These are phyloP conservation scores for Capsicum chinense DNA, from an alignment of 257 asterid genomes.

Conservation along the genomic window DNA sequence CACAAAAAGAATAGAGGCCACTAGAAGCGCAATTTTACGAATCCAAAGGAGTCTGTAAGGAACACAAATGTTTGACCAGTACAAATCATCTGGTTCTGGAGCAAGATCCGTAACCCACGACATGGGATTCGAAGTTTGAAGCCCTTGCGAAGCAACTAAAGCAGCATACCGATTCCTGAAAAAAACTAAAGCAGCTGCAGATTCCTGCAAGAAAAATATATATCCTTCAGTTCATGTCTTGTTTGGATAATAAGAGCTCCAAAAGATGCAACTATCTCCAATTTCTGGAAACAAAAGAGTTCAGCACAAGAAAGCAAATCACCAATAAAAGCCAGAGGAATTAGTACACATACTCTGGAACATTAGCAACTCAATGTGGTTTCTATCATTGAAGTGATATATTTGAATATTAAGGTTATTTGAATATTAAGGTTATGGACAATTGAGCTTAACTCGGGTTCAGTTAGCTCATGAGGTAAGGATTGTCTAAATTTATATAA, in stretches of 20 bases:
- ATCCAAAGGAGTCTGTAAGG: slow-evolving; percentile 85
- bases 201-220: slow-evolving; percentile 61
- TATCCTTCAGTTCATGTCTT: background rate
- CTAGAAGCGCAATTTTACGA: slow-evolving; percentile 65
- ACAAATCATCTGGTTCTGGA: slow-evolving; percentile 84
- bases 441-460: background rate
- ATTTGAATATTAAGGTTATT: background rate
- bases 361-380: background rate
- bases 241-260: slow-evolving; percentile 6
- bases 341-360: background rate
- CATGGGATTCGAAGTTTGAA: slow-evolving; percentile 79
- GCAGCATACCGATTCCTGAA: slow-evolving; percentile 94
- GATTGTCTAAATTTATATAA: background rate
- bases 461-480: background rate
- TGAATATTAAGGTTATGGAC: background rate
- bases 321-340: slow-evolving; percentile 15
- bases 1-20: slow-evolving; percentile 65
- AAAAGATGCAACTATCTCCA: background rate
- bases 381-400: slow-evolving; percentile 27
- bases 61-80: slow-evolving; percentile 80
- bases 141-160: slow-evolving; percentile 72
- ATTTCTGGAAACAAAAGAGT: background rate
- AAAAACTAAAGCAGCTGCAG: slow-evolving; percentile 84
- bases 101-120: slow-evolving; percentile 77
- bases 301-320: slow-evolving; percentile 3